Conservation (phyloP, 192 early-diverging fungal species). For the Coemansia sp. region DNA sequence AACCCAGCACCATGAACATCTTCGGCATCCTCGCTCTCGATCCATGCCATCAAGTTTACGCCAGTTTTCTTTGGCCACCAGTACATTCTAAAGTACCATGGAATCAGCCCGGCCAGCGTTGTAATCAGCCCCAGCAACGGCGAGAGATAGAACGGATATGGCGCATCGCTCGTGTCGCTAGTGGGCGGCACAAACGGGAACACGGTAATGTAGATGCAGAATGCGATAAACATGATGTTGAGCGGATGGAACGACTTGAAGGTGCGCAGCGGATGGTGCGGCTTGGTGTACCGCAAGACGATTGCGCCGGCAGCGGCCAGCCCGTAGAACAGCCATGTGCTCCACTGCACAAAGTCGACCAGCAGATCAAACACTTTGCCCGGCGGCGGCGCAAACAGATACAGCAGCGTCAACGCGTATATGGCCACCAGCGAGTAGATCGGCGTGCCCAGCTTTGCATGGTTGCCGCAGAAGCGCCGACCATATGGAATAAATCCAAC, state of each 20-base stretch:
- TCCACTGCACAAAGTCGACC: constrained; percentile 61
- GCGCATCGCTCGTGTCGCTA: constrained; percentile 7
- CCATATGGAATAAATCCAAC: constrained; percentile 58
- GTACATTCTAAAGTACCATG: constrained; percentile 55
- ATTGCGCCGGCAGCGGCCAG: constrained; percentile 58
- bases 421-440: constrained; percentile 42
- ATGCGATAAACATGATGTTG: constrained; percentile 55
- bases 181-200: constrained; percentile 60
- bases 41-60: constrained; percentile 28
- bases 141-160: constrained; percentile 55
- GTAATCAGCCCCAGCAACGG: constrained; percentile 52
- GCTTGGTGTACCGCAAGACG: constrained; percentile 49
- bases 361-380: constrained; percentile 65
- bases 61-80: constrained; percentile 50
- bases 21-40: constrained; percentile 20
- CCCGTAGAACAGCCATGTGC: constrained; percentile 63
- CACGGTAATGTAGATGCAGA: constrained; percentile 55
- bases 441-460: constrained; percentile 51
- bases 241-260: constrained; percentile 55
- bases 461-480: constrained; percentile 42
- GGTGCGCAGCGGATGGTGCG: constrained; percentile 44
- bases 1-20: neutral
- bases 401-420: constrained; percentile 54
- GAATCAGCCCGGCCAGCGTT: constrained; percentile 34
- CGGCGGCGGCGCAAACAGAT: constrained; percentile 58